Conservation (phyloP, 495 filamentous ascomycete species). For the Aspergillus coremiiformis region DNA sequence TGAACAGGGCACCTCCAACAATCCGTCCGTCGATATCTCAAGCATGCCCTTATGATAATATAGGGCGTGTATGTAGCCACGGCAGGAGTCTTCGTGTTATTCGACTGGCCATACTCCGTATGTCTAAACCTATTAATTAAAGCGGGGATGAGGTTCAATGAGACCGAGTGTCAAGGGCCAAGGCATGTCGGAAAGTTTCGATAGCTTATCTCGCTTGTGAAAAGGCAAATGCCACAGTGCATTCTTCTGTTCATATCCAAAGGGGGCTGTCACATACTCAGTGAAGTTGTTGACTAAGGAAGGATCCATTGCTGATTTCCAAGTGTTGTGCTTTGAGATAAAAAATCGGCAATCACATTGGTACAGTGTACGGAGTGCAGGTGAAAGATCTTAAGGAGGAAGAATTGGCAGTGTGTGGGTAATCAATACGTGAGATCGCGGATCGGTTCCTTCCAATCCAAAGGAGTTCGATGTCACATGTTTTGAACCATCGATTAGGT, state of each 20-base stretch:
- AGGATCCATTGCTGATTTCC: not conserved
- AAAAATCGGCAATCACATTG: not conserved
- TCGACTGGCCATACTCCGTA: conserved; percentile 1
- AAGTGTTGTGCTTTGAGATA: not conserved
- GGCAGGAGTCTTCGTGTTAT: not conserved
- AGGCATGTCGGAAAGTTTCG: not conserved
- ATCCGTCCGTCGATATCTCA: not conserved
- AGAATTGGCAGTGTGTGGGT: not conserved
- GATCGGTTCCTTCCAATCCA: not conserved
- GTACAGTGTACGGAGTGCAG: not conserved
- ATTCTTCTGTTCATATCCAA: not conserved
- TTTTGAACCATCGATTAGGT: no score
- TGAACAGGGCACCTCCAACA: not conserved
- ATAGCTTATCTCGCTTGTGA: not conserved
- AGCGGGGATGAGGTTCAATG: not conserved
- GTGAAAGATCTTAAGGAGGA: not conserved
- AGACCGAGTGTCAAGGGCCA: not conserved
- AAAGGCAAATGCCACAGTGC: not conserved
- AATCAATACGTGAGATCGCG: not conserved
- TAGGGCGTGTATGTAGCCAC: not conserved
- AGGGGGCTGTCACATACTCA: not conserved
- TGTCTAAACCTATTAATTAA: not conserved
- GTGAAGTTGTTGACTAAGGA: not conserved
- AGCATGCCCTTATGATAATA: not conserved
- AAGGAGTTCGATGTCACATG: not conserved